These are phyloP conservation scores for Antarctomyces pellizariae DNA, from an alignment of 495 filamentous ascomycete species.

Conservation along the genomic window DNA sequence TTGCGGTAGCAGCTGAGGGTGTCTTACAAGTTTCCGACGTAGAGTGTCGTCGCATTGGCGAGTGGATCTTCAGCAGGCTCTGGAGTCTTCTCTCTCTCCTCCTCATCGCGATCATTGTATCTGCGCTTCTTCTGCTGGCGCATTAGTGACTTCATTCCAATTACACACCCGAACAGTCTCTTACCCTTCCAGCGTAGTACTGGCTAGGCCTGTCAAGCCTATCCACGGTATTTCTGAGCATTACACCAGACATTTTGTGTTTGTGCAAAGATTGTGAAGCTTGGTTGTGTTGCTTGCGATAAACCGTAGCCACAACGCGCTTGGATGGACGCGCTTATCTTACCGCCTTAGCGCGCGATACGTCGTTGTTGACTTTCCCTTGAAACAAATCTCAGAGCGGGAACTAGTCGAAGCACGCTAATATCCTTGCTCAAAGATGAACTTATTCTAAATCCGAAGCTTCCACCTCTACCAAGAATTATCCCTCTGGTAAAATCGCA, in stretches of 20 bases:
- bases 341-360: no score
- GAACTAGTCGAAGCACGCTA: no score
- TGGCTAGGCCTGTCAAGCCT: slow-evolving; percentile 73
- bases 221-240: slow-evolving; percentile 59
- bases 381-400: no score
- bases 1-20: slow-evolving; percentile 1
- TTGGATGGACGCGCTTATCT: no score
- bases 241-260: no score
- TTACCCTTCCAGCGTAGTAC: slow-evolving; percentile 61
- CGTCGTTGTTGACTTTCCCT: no score
- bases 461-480: no score
- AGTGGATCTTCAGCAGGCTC: slow-evolving; percentile 46
- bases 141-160: slow-evolving; percentile 1
- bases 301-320: no score
- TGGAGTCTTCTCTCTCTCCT: slow-evolving; percentile 21
- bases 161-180: slow-evolving; percentile 8
- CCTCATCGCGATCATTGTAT: slow-evolving; percentile 33
- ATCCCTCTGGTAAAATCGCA: no score
- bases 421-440: slow-evolving; percentile 3
- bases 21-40: slow-evolving; percentile 85
- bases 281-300: no score
- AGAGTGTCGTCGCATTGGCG: slow-evolving; percentile 76
- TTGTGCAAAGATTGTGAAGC: no score
- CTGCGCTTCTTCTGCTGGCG: slow-evolving; percentile 29
- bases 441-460: slow-evolving; percentile 1